Base-by-base conservation (phyloP, 2,329 filamentous ascomycete genomes). In the Lachnellula cervina region DNA sequence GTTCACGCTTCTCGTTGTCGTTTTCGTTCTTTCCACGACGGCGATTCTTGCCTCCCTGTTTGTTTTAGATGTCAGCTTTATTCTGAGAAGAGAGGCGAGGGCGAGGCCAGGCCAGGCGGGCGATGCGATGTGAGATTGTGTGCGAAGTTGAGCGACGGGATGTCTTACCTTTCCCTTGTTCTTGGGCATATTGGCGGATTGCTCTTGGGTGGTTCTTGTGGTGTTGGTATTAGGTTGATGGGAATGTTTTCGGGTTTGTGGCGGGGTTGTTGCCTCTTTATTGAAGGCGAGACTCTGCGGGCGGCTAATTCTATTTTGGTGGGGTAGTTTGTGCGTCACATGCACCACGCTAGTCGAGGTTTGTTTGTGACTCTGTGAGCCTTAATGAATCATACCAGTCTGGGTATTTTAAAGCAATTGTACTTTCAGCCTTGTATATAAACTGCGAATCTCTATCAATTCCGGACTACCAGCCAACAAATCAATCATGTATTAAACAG, bases 11-110 rank as follows among this genome's bases (percentile, higher is more conserved):
- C 80, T 97, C 92, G 73, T 97, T 96, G 81, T 97, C 94, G 78
- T 94, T 95, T 80, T 96, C 90, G 83, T 96, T 96, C 88, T 97
- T 97, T 78, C 93, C 93, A 79, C 94, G 86, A 84, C 93, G 88
- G 77, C 93, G 82, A 80, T 97, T 97, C 84, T 97, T 97, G 80
- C 93, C 93, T 76, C 93, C 93, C 90, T n/a, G n/a, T n/a, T n/a
- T 94, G 69, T 82, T 68, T 53, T 58, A 56, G 19, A 40, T 55
- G 59, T 52, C 38, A 61, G 56, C 62, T 49, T 52, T 46, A 54
- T 56, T 42, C 6, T 2, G 25, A 28, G 25, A 9, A 28, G 7
- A 7, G 25, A 28, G 25, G 7, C 25, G 6, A 28, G n/a, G n/a
- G n/a, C n/a, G n/a, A n/a, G n/a, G n/a, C n/a, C n/a, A n/a, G n/a